Evolutionary conservation across 345 rosid species (phyloP), one percentile per base, ranked within the genome.

Genomic region (Nephelium lappaceum): DNA sequence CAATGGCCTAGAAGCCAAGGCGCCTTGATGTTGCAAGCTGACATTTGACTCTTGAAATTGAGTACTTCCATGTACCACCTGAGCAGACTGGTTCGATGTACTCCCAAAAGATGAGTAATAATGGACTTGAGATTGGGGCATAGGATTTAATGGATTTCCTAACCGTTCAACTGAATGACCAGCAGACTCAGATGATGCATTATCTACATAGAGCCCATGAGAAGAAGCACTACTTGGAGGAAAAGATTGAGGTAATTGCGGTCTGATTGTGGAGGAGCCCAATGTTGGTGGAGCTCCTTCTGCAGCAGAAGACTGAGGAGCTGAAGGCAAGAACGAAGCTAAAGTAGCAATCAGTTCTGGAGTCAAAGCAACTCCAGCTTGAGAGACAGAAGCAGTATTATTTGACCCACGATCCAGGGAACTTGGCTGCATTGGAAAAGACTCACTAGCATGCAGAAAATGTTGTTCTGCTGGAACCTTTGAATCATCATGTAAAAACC

Each of bases 291-390:
- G 98, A 66, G 83, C 82, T 87, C 82, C 69, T 77, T 87, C 92
- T 27, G 83, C 61, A 38, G 80, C 61, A 75, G 89, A 38, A 60
- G 90, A 74, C 53, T 89, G 92, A 71, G 87, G 67, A 82, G 81
- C 84, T 71, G 86, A 73, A 31, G 98, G 99, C 76, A 96, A 74
- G 24, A 96, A 79, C 63, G 91, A 83, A 55, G 94, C 81, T 81
- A 96, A 86, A 79, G 91, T 88, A 60, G 97, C 96, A 78, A 96
- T 84, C 49, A 94, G 91, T 83, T 96, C 97, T 0, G 97, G 98
- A 1, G 99, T 90, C 69, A 94, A 85, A 36, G 88, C 82, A 42
- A 91, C 85, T 71, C 97, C 91, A n/a, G 89, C 73, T 85, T 84
- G 91, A 58, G 98, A 84, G 19, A 70, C 75, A 64, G 85, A 75